Evolutionary conservation across 2,329 filamentous ascomycete species (phyloP), one percentile per base, ranked within the genome.

Genomic region (Sporothrix sp.): DNA sequence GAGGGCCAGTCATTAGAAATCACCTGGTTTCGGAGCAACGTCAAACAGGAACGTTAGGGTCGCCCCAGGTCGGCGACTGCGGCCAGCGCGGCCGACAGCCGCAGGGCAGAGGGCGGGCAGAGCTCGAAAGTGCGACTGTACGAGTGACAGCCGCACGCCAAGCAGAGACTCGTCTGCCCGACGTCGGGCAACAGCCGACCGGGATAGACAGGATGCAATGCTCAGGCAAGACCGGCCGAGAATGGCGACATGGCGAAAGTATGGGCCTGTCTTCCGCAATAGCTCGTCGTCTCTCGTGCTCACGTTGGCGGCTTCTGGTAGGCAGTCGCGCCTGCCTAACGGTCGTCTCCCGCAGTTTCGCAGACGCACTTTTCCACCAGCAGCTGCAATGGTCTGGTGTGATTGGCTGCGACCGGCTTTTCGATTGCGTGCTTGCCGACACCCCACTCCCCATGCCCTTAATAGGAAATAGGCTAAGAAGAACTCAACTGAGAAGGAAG

Each of bases 391-490:
- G 44, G 14, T 33, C 35, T 20, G 16, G 20, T 28, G 32, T 50
- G 40, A 52, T 52, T 52, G 46, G 51, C 45, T 27, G 21, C 14
- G 39, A 23, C 16, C 39, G 28, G 39, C 23, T 45, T 37, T 27
- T 25, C 48, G 52, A 53, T 53, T 50, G 52, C 52, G 52, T 53
- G 52, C 48, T 53, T 39, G 16, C 38, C 25, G 11, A 7, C 48
- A 44, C 43, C 52, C 47, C 48, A 50, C 52, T 25, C 40, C 33
- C 30, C 27, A 42, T 39, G 32, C 14, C 52, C 48, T 16, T 48
- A 53, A 48, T 13, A 51, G 52, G 52, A 47, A 53, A 42, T 43
- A 37, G 23, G 32, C 46, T 46, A 39, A 40, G 39, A 39, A 37
- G 16, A 44, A 43, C 11, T 2, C 33, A 42, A 27, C 40, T 7